Evolutionary conservation across 805 yeast species (phyloP), one percentile per base, ranked within the genome.

Genomic region (Yarrowia divulgata): DNA sequence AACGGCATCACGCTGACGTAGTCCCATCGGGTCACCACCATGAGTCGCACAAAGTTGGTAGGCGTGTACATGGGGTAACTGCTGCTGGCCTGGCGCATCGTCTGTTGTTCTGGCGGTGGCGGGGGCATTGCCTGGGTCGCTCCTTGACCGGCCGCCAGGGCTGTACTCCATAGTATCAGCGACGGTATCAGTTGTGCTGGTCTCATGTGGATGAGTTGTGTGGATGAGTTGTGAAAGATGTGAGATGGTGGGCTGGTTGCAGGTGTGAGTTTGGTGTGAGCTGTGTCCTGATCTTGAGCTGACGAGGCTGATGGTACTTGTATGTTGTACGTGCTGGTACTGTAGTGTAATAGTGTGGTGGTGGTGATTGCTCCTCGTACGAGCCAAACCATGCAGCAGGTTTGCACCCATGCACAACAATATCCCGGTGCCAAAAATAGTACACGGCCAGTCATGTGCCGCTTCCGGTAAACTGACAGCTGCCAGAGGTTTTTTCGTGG

Each of bases 351-450:
- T 14, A 14, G 45, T 14, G 18, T 39, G 46, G 32, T 46, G 46
- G 32, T 46, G 32, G 50, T 46, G 32, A 46, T 46, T 46, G 50
- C 34, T 46, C 52, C 54, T 49, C 54, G 54, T 49, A 49, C 37
- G 54, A 49, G 37, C 23, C 37, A 49, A 49, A 29, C 37, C 37
- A 32, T 46, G 54, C 54, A 49, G 54, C 54, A 29, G 37, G 37
- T 29, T 49, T 49, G 54, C 54, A 32, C 54, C n/a, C 35, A 49
- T 49, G 37, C 37, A 49, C 29, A 16, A 19, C 18, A 16, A 18
- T 8, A 49, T 23, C 8, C 8, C 8, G 9, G 50, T 46, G 50
- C 50, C 50, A 46, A 49, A 49, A 49, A 49, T 49, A 49, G 54
- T 23, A 46, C 48, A 18, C 8, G 40, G 16, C 40, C 10, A 12